Conservation (phyloP, 257 asterid species). For the Paraleonurus japonicus region DNA sequence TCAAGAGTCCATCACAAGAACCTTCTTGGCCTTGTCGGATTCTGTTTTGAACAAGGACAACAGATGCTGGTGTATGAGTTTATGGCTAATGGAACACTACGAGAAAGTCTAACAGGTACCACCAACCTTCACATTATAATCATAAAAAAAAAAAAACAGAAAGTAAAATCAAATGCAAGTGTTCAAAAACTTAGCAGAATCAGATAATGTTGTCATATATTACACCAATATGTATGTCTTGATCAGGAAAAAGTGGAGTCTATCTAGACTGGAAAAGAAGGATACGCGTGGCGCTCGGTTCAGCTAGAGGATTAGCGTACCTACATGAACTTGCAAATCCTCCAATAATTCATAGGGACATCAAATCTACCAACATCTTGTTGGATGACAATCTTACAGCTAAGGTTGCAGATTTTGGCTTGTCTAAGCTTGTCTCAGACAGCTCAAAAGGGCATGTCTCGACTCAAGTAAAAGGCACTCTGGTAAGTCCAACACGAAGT, state of each 20-base stretch:
- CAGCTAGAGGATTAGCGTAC: slow-evolving; percentile 94
- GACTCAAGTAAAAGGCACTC: slow-evolving; percentile 95
- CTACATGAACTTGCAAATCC: slow-evolving; percentile 92
- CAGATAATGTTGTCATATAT: not conserved
- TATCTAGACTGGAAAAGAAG: slow-evolving; percentile 90
- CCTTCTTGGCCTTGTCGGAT: slow-evolving; percentile 87
- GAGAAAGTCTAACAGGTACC: slow-evolving; percentile 74
- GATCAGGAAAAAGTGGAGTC: slow-evolving; percentile 66
- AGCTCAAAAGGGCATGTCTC: slow-evolving; percentile 85
- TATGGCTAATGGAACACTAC: slow-evolving; percentile 77
- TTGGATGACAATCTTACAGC: slow-evolving; percentile 84
- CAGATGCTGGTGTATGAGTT: slow-evolving; percentile 90
- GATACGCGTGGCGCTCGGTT: slow-evolving; percentile 70
- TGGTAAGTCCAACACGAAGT: slow-evolving; percentile 41
- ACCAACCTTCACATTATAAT: slow-evolving; percentile 9
- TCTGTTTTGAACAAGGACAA: slow-evolving; percentile 92
- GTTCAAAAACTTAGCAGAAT: not conserved
- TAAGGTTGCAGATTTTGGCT: slow-evolving; percentile 91
- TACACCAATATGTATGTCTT: not conserved
- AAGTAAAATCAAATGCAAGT: not conserved
- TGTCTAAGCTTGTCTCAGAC: slow-evolving; percentile 86
- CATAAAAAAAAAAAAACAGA: not conserved
- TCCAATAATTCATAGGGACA: slow-evolving; percentile 88
- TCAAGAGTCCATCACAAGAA: slow-evolving; percentile 96
- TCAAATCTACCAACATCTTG: slow-evolving; percentile 81